Evolutionary conservation across 768 basidiomycete genomes (phyloP).

Genomic region (Termitomyces sp.): DNA sequence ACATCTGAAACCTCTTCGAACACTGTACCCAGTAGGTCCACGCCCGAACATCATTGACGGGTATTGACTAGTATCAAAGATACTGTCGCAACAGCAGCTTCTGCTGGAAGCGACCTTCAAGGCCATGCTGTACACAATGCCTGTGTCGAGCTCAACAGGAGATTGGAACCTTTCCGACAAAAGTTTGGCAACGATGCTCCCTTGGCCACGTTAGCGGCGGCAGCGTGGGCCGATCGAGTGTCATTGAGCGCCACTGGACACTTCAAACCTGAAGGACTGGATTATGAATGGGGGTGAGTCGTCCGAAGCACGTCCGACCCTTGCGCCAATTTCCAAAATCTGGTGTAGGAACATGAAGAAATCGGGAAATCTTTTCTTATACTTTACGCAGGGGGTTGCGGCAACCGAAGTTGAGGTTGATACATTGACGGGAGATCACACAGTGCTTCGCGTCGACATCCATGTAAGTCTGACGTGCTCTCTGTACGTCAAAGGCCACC

Average conservation of each 20-base stretch:
- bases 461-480: slow-evolving; percentile 3
- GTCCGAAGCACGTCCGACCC: neutral
- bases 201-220: slow-evolving; percentile 6
- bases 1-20: slow-evolving; percentile 12
- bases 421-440: slow-evolving; percentile 12
- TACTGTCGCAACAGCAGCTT: slow-evolving; percentile 8
- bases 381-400: slow-evolving; percentile 13
- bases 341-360: slow-evolving; percentile 11
- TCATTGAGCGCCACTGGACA: slow-evolving; percentile 13
- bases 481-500: neutral
- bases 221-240: slow-evolving; percentile 11
- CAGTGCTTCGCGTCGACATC: slow-evolving; percentile 12
- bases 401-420: slow-evolving; percentile 14
- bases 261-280: slow-evolving; percentile 8
- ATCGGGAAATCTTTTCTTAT: slow-evolving; percentile 12
- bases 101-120: slow-evolving; percentile 12
- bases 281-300: slow-evolving; percentile 13
- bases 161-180: slow-evolving; percentile 11
- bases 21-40: slow-evolving; percentile 11
- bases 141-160: slow-evolving; percentile 12
- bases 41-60: no score
- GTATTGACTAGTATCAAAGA: neutral
- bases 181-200: slow-evolving; percentile 8
- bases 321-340: neutral
- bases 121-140: slow-evolving; percentile 13